Evolutionary conservation across 306 rosid genomes (phyloP).

Genomic region (Rosa chinensis): DNA sequence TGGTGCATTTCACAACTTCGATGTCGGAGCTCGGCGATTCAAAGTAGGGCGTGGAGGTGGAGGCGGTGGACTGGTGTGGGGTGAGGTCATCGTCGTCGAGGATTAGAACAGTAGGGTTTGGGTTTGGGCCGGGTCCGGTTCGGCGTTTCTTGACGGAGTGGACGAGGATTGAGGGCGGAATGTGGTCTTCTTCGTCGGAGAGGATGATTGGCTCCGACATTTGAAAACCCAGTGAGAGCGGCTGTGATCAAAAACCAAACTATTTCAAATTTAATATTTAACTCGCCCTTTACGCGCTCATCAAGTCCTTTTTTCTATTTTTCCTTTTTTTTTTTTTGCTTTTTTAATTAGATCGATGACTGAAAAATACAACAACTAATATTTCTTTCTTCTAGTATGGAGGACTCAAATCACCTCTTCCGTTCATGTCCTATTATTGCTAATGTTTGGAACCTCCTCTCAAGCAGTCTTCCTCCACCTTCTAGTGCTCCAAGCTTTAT

Average conservation of each 20-base stretch:
- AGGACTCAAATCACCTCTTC: too few species aligned
- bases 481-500: too few species aligned
- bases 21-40: constrained; percentile 77
- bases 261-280: background rate
- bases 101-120: constrained; percentile 41
- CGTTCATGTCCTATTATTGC: too few species aligned
- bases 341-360: too few species aligned
- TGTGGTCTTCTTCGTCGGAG: constrained; percentile 77
- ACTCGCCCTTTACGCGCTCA: background rate
- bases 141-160: constrained; percentile 61
- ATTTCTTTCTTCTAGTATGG: too few species aligned
- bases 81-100: constrained; percentile 84
- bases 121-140: constrained; percentile 25
- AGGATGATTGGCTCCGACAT: constrained; percentile 66
- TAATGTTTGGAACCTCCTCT: too few species aligned
- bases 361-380: too few species aligned
- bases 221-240: background rate
- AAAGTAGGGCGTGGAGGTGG: constrained; percentile 33
- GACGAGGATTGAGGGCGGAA: constrained; percentile 37
- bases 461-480: too few species aligned
- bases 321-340: too few species aligned
- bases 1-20: constrained; percentile 53
- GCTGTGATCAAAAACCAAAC: background rate
- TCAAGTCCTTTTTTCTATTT: too few species aligned
- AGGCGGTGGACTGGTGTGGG: constrained; percentile 39